Percentiles rank a stretch among this genome's conserved stretches.
Conservation (phyloP, 805 yeast genomes). For the Candida ulmi region DNA sequence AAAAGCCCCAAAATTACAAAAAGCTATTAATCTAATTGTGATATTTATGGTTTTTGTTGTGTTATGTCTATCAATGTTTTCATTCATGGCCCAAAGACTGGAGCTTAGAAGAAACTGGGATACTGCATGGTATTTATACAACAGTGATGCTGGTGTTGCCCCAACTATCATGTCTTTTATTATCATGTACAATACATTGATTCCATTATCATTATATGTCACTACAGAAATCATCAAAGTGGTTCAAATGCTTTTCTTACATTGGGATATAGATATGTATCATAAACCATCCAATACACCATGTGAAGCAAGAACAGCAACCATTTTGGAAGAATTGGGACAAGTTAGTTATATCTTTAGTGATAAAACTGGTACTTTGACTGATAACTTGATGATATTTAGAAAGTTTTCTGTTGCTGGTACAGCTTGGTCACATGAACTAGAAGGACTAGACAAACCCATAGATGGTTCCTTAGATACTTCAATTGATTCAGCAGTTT, state of each 20-base stretch:
- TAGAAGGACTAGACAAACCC: constrained; percentile 29
- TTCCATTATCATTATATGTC: constrained; percentile 90
- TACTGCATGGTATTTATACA: constrained; percentile 67
- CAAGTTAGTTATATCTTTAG: constrained; percentile 93
- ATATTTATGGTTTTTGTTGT: constrained; percentile 85
- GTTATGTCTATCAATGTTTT: constrained; percentile 64
- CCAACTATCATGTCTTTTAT: constrained; percentile 93
- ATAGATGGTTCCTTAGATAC: constrained; percentile 12
- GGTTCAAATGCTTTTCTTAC: constrained; percentile 74
- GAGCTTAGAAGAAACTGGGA: constrained; percentile 34
- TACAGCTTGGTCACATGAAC: constrained; percentile 80
- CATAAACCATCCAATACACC: constrained; percentile 80
- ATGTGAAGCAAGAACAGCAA: constrained; percentile 91
- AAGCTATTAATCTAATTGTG: constrained; percentile 76
- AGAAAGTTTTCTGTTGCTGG: constrained; percentile 87
- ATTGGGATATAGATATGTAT: constrained; percentile 94
- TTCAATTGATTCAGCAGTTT: background rate
- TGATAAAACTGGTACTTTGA: constrained; percentile 95
- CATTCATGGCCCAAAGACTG: constrained; percentile 72
- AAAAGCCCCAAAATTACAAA: constrained; percentile 90
- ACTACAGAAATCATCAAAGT: constrained; percentile 95
- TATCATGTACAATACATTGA: constrained; percentile 95
- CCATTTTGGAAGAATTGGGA: constrained; percentile 93
- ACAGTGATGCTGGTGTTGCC: constrained; percentile 75
- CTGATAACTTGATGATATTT: constrained; percentile 92